Base-by-base conservation (phyloP, 1,284 basidiomycete genomes). In the Rhodotorula mucilaginosa region DNA sequence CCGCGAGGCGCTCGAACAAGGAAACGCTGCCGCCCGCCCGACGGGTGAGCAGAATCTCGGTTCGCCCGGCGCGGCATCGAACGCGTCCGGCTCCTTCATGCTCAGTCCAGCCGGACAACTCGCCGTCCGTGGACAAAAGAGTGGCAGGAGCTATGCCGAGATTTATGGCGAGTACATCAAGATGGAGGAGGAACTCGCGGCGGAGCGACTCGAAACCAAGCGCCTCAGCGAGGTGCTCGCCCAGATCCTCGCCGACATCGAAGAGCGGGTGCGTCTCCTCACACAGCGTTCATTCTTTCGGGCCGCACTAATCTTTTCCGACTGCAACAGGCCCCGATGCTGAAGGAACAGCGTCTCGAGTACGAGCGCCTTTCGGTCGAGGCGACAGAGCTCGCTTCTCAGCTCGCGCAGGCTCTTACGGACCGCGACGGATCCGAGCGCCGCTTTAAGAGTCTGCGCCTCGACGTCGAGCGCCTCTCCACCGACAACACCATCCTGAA, bases 131-230 rank as follows among this genome's bases (percentile, higher is more conserved):
- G 69, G 64, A 3, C 74, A 74, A 64, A 76, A 74, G 79, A 86
- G 84, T 46, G 93, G 93, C 29, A 91, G 90, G 84, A 90, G 89
- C 3, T 93, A 94, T 81, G 94, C 92, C 0, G 89, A 94, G 79
- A 88, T 96, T 23, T 96, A 95, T 79, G 86, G 89, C n/a, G 91
- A 93, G 76, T 91, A 91, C 76, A 88, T 93, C 60, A 86, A 87
- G 67, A 86, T 95, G 61, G 90, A 97, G 80, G 90, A 92, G 56
- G 90, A 93, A 63, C 88, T 89, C 67, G 85, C 87, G 23, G 86
- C 85, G 78, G 91, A 93, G 80, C 88, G 87, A 67, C 85, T 87
- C 2, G 92, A 97, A 82, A 90, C 89, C 66, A 87, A 89, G 72
- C 87, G 90, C 59, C 88, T 97, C 85, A 89, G 91, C 65, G 85